A percentile compares a stretch with the other conserved stretches of the same genome.
Evolutionary conservation across 2,329 filamentous ascomycete genomes (phyloP).

Genomic region (Cadophora luteo-olivacea): DNA sequence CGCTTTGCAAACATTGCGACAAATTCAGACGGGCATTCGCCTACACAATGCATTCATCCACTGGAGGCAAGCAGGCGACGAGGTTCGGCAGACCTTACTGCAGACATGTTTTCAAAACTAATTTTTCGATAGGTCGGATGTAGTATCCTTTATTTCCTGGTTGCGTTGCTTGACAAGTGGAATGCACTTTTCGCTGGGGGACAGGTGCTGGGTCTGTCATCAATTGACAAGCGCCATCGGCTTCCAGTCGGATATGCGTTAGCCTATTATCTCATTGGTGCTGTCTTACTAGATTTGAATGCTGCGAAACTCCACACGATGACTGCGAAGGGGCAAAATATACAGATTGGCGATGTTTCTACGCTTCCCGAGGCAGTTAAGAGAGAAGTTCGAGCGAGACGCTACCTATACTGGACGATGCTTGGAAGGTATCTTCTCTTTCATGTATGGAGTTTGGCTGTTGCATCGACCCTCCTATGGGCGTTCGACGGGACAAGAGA

Average conservation of each 20-base stretch:
- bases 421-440: slow-evolving; percentile 24
- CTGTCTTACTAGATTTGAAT: slow-evolving; percentile 30
- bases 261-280: slow-evolving; percentile 31
- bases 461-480: slow-evolving; percentile 28
- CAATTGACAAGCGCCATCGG: slow-evolving; percentile 12
- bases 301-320: slow-evolving; percentile 25
- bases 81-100: slow-evolving; percentile 16
- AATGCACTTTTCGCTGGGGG: slow-evolving; percentile 27
- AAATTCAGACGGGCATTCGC: slow-evolving; percentile 28
- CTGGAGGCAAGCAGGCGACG: slow-evolving; percentile 33
- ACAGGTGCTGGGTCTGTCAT: slow-evolving; percentile 23
- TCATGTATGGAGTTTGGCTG: slow-evolving; percentile 31
- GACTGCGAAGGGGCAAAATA: slow-evolving; percentile 25
- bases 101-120: neutral
- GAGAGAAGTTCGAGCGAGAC: slow-evolving; percentile 20
- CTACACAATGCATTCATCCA: slow-evolving; percentile 33
- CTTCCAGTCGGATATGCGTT: slow-evolving; percentile 31
- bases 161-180: slow-evolving; percentile 34
- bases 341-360: slow-evolving; percentile 23
- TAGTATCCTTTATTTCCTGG: slow-evolving; percentile 29
- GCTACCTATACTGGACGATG: slow-evolving; percentile 29
- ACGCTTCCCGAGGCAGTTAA: slow-evolving; percentile 25
- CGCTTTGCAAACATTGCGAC: slow-evolving; percentile 26
- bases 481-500: slow-evolving; percentile 24
- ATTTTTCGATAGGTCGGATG: slow-evolving; percentile 31